Percentiles rank a stretch among this genome's conserved stretches.
Evolutionary conservation across 1,284 basidiomycete genomes (phyloP).

Genomic region (Flammula alnicola): DNA sequence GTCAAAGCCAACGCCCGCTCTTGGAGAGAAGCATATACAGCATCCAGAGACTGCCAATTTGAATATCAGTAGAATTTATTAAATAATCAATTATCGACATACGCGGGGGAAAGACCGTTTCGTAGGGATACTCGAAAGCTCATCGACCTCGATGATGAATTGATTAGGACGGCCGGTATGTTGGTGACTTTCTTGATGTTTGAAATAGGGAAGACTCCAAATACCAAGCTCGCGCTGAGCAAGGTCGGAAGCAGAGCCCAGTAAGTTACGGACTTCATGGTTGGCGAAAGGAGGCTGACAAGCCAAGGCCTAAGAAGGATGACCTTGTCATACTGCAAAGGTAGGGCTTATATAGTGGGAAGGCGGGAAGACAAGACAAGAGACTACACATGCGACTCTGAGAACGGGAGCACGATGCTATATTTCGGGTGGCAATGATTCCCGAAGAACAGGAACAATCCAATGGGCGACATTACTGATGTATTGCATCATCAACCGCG

Average conservation of each 20-base stretch:
- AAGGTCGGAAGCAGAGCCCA: slow-evolving; percentile 31
- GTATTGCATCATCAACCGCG: slow-evolving; percentile 4
- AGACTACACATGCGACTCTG: slow-evolving; percentile 20
- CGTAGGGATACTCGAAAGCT: slow-evolving; percentile 39
- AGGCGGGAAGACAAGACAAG: not conserved
- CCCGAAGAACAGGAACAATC: slow-evolving; percentile 9
- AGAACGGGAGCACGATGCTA: slow-evolving; percentile 16
- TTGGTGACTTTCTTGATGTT: slow-evolving; percentile 39
- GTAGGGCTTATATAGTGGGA: slow-evolving; percentile 5
- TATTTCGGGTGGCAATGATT: slow-evolving; percentile 15
- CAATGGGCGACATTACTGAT: slow-evolving; percentile 15
- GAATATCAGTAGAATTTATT: not conserved
- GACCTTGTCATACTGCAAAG: not conserved
- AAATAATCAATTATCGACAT: not conserved
- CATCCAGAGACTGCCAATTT: slow-evolving; percentile 35
- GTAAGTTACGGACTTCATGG: slow-evolving; percentile 37
- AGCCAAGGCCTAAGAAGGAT: not conserved
- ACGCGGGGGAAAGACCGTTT: slow-evolving; percentile 38
- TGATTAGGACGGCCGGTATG: slow-evolving; percentile 46
- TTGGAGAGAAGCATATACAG: slow-evolving; percentile 38
- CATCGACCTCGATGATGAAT: slow-evolving; percentile 56
- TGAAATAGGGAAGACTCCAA: slow-evolving; percentile 32
- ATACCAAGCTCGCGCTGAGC: slow-evolving; percentile 25
- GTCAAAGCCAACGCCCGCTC: slow-evolving; percentile 38
- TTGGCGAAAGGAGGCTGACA: slow-evolving; percentile 2